These are phyloP conservation scores for Akebia trifoliata DNA, from an alignment of 164 flowering plant genomes.

Conservation along the genomic window DNA sequence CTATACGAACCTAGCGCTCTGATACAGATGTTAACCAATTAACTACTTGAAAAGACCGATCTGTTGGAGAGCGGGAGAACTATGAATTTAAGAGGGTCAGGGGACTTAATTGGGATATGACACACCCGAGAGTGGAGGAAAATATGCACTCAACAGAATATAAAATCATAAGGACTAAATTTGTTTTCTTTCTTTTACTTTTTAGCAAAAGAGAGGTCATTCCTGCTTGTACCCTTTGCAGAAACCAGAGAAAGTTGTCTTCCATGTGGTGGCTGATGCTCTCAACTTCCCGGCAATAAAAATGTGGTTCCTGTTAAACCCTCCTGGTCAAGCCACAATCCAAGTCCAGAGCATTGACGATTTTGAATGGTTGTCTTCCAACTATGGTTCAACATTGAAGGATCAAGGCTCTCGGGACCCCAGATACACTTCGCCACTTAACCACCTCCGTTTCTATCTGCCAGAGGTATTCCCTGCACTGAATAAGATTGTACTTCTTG, in stretches of 20 bases:
- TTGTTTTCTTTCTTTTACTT: not conserved
- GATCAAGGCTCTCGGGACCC: conserved; percentile 41
- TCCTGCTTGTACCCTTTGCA: conserved; percentile 26
- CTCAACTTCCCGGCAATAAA: conserved; percentile 70
- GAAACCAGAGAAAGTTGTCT: conserved; percentile 72
- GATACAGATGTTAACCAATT: too few species aligned
- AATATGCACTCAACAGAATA: too few species aligned
- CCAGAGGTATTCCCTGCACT: conserved; percentile 76
- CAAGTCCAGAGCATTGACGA: conserved; percentile 49
- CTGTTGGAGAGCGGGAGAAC: too few species aligned
- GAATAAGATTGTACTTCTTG: conserved; percentile 72
- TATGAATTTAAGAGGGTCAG: too few species aligned
- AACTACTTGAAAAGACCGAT: too few species aligned
- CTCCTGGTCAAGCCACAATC: conserved; percentile 68
- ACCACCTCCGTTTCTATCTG: conserved; percentile 81
- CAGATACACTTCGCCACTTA: conserved; percentile 57
- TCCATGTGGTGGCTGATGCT: conserved; percentile 90
- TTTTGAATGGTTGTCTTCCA: conserved; percentile 40
- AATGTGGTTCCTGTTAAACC: conserved; percentile 87
- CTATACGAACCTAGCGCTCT: too few species aligned
- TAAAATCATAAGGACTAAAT: not conserved
- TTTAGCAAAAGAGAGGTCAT: not conserved
- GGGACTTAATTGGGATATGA: too few species aligned
- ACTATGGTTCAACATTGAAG: conserved; percentile 30
- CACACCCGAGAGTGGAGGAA: too few species aligned